phyloP scores from a whole-genome alignment of 352 stramenopile species.

The Thalassiosira pacifica region DNA sequence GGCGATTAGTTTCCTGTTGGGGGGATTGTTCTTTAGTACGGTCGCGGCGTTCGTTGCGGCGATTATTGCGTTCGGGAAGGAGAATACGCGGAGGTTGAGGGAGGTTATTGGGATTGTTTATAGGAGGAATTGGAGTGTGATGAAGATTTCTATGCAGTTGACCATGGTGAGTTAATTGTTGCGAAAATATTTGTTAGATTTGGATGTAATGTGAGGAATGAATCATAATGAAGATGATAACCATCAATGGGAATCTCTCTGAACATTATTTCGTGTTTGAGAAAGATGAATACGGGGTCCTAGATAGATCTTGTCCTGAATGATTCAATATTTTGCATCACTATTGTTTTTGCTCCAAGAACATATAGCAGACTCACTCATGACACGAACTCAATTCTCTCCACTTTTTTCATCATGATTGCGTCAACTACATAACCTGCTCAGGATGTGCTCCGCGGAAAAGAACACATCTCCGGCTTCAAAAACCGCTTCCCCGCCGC shows the following conservation, averaged over 20 bases:
- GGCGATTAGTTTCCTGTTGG: conserved; percentile 60
- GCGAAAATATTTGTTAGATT: too few species aligned
- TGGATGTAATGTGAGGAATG: too few species aligned
- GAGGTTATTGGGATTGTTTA: conserved; percentile 56
- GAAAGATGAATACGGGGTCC: conserved; percentile 84
- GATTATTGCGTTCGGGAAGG: conserved; percentile 63
- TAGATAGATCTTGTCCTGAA: too few species aligned
- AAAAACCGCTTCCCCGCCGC: conserved; percentile 63
- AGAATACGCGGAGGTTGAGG: conserved; percentile 62
- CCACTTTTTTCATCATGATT: too few species aligned
- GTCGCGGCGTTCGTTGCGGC: conserved; percentile 57
- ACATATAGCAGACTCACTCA: too few species aligned
- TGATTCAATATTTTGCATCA: too few species aligned
- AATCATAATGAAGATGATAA: background rate
- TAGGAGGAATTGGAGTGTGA: conserved; percentile 63
- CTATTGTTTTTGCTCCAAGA: too few species aligned
- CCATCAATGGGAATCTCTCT: background rate
- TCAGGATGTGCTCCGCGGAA: conserved; percentile 55
- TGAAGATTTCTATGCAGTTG: conserved; percentile 44
- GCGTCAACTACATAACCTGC: too few species aligned
- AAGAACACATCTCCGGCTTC: conserved; percentile 63
- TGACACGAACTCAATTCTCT: too few species aligned
- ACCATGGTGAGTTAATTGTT: conserved; percentile 50
- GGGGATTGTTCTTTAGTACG: conserved; percentile 77
- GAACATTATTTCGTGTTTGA: conserved; percentile 71